A percentile compares a stretch with the other conserved stretches of the same genome.
Evolutionary conservation across 139 green algal genomes (phyloP).

Genomic region (Zygnema cylindricum): DNA sequence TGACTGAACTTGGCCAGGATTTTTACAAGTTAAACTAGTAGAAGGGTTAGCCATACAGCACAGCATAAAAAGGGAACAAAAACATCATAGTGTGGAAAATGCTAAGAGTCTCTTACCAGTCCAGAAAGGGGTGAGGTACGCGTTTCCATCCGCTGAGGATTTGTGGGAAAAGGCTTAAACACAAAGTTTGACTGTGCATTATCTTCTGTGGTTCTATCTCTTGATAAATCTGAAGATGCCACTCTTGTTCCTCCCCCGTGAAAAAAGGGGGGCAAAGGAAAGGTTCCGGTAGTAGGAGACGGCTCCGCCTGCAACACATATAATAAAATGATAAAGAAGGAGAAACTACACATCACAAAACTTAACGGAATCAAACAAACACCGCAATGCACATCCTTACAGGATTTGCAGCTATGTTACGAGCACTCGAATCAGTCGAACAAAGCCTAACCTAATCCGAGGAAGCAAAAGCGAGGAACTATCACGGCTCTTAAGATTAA

Average conservation of each 20-base stretch:
- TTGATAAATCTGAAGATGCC: background rate
- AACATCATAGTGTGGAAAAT: too few relatives aligned
- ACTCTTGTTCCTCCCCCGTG: slow-evolving; percentile 2
- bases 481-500: too few relatives aligned
- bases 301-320: slow-evolving; percentile 31
- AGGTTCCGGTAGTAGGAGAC: slow-evolving; percentile 38
- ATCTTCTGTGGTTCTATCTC: background rate
- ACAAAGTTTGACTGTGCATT: slow-evolving; percentile 16
- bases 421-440: too few relatives aligned
- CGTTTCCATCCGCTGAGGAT: background rate
- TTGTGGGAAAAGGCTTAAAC: slow-evolving; percentile 24
- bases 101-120: too few relatives aligned
- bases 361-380: background rate
- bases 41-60: too few relatives aligned
- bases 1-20: too few relatives aligned
- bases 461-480: too few relatives aligned
- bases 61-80: too few relatives aligned
- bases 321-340: slow-evolving; percentile 9
- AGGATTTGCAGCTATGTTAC: too few relatives aligned
- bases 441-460: too few relatives aligned
- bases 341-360: background rate
- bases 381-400: too few relatives aligned
- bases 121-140: background rate
- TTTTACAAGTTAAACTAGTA: too few relatives aligned
- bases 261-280: slow-evolving; percentile 41